Evolutionary conservation across 805 yeast species (phyloP), one percentile per base, ranked within the genome.

Genomic region (Debaryomyces castellii): DNA sequence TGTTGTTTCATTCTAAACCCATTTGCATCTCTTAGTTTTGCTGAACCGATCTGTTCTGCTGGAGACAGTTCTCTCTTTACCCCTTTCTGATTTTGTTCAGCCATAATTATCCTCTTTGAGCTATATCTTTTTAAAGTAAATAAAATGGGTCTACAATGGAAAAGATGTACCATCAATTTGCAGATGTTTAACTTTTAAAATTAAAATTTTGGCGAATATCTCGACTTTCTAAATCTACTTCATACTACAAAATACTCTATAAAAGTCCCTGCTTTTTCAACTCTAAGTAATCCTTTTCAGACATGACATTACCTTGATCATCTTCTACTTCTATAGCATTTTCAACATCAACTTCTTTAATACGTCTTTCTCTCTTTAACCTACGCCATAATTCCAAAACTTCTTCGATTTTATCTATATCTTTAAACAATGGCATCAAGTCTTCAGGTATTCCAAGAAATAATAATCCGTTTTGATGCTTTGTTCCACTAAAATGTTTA

Each of bases 231-330:
- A 9, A 32, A 32, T 6, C 3, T 35, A 21, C n/a, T n/a, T n/a
- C n/a, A n/a, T n/a, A n/a, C n/a, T n/a, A n/a, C n/a, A n/a, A n/a
- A n/a, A n/a, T n/a, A n/a, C n/a, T 24, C 48, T 67, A 90, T 24
- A 89, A 54, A 41, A 92, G 70, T 0, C 97, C 98, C 67, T 92
- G 98, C 53, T 81, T 85, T 66, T 89, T 87, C 60, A 92, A 73
- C 53, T 94, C 97, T 16, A 83, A 75, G 63, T 88, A 92, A 36
- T 89, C 91, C 53, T 81, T 80, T 54, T 83, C 85, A 27, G 86
- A 79, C 95, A 92, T 86, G 12, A 89, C 96, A 59, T 94, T 92
- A 9, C 98, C 99, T 14, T 89, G 90, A 1, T 81, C 85, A 59
- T 94, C 98, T 62, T 92, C 98, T 28, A 91, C 87, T 63, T 94